These are phyloP conservation scores for Beauveria medogensis DNA, from an alignment of 2,329 filamentous ascomycete species.

Conservation along the genomic window DNA sequence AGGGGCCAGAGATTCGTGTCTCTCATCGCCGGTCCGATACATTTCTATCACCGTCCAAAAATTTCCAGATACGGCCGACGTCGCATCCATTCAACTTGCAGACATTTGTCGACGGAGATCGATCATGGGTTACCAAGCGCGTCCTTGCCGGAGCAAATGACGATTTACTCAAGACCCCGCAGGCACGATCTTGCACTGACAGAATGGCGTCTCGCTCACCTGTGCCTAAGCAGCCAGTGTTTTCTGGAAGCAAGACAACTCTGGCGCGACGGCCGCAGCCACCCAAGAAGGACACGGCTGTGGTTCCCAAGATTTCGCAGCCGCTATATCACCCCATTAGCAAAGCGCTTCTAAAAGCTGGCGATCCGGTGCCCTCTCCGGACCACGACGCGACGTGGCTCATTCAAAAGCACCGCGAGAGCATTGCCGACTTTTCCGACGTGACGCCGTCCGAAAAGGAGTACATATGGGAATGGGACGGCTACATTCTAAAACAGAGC, in stretches of 20 bases:
- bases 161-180: constrained; percentile 14
- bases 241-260: neutral
- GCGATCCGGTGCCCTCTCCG: constrained; percentile 36
- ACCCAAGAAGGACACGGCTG: constrained; percentile 23
- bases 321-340: constrained; percentile 50
- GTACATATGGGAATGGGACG: constrained; percentile 51
- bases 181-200: constrained; percentile 9
- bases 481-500: constrained; percentile 42
- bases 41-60: constrained; percentile 25
- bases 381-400: constrained; percentile 45
- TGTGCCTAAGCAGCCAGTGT: neutral
- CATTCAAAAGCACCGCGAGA: constrained; percentile 50
- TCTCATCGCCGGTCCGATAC: constrained; percentile 14
- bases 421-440: constrained; percentile 49
- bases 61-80: constrained; percentile 35
- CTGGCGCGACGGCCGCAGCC: constrained; percentile 4
- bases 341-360: constrained; percentile 42
- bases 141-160: constrained; percentile 27
- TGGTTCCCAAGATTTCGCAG: constrained; percentile 43
- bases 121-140: constrained; percentile 37
- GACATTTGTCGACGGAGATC: constrained; percentile 35
- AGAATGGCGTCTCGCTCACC: constrained; percentile 20
- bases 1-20: constrained; percentile 33
- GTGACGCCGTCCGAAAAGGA: constrained; percentile 47
- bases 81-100: constrained; percentile 37